Evolutionary conservation across 169 alveolate species (phyloP), one percentile per base, ranked within the genome.

Genomic region (Babesia bigemina): DNA sequence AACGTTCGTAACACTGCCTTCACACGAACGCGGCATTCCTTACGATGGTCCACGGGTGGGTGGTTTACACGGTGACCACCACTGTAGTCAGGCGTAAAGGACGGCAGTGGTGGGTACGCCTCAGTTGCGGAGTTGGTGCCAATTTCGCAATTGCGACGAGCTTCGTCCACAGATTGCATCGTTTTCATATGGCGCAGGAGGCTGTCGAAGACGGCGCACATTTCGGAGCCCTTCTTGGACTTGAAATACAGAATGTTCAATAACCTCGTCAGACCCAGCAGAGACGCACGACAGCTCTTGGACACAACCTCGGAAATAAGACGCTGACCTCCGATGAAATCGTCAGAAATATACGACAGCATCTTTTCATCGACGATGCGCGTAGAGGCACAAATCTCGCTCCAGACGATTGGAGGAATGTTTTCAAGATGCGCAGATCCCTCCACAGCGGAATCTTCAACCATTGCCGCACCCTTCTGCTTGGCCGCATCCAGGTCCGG

Each of bases 321-420:
- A 28, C 76, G 65, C 42, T 73, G 61, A 33, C 79, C 79, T 10
- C 71, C 73, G n/a, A 81, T 62, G 48, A 81, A 70, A 22, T 81
- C 88, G 26, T 67, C 75, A 9, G 70, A 49, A 21, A 81, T 81
- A 39, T n/a, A 72, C 22, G 50, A 50, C n/a, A 61, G 53, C 55
- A 81, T 73, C 57, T 81, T 81, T 29, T 81, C 88, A 47, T 81
- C 88, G 14, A 72, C 81, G 19, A 63, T 39, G 16, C 72, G 63
- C 7, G 84, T 45, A 17, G 60, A 36, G 9, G 70, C 66, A 24
- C 84, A 75, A 11, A 75, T 48, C 55, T 75, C 84, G 16, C 65
- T 57, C 59, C 39, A 63, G 12, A 75, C 67, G 14, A 56, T 9
- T 16, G 84, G 39, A 10, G 76, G 76, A 1, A 67, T 53, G 56